Evolutionary conservation across 139 green algal genomes (phyloP), one percentile per base, ranked within the genome.

Genomic region (Volvox reticuliferus): DNA sequence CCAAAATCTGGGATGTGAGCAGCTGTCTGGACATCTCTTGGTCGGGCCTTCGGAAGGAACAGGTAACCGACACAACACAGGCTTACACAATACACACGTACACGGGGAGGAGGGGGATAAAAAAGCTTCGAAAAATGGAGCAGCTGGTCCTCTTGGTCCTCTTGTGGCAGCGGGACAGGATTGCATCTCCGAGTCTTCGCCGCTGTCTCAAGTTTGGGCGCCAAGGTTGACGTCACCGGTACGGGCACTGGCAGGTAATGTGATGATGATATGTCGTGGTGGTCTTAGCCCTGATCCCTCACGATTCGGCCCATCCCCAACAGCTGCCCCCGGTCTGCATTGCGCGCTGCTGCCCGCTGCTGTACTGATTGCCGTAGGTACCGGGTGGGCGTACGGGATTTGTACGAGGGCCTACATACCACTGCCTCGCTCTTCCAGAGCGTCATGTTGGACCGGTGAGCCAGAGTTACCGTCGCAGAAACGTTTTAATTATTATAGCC

Each of bases 381-480:
- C 80, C n/a, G 28, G 33, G 81, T 92, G 22, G 88, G 88, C 22
- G n/a, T 65, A 14, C 73, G 68, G 50, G 88, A 92, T 80, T 68
- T 92, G 36, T 92, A 92, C 88, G 88, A 92, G 55, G 88, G 88
- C 30, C 80, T 92, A 35, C 78, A 87, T 80, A 77, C 26, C 68
- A 63, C 14, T 18, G 79, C 88, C 3, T 44, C 88, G n/a, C 67
- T 92, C 21, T 92, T 89, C 68, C 71, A 89, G 35, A 55, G 88
- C 69, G 87, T 71, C 44, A 67, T 62, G 28, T 67, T 92, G 0
- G n/a, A 12, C 79, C 65, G 78, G 76, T 91, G 67, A 35, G 86
- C 6, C 12, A 12, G 14, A 28, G 67, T 26, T 75, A 75, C 22
- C 2, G 67, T 75, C 14, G 14, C 22, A 2, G 67, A 75, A 32